Base-by-base conservation (phyloP, 1,139 yeast genomes). In the Debaryomyces sp. region DNA sequence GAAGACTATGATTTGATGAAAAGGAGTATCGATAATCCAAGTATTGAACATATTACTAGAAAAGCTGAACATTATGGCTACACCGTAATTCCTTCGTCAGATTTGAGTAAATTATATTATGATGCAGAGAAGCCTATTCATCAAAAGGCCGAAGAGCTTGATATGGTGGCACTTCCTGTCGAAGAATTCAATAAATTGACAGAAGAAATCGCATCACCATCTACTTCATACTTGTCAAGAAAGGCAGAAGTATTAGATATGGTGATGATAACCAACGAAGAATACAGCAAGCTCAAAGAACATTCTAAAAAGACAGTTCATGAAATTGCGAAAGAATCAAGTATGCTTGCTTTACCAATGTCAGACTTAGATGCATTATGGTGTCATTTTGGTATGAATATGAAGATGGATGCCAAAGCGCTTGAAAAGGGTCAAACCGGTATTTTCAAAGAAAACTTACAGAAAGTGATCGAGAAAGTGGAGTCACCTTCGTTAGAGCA, bases 401-500 rank as follows among this genome's bases (percentile, higher is more conserved):
- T 30, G 10, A 23, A 8, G 8, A 17, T 18, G 13, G 36, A 21
- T 2, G 17, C 18, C 3, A 21, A 21, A 6, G 9, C n/a, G 21
- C 15, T 18, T 6, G 8, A 13, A 7, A 18, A 33, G 12, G 27
- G 30, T 13, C 57, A 64, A 1, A 50, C 51, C 13, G 56, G 48
- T 29, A 44, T 61, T 10, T 41, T 58, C 3, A 51, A 51, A 40
- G 54, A 47, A 4, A 5, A 63, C 62, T 4, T 37, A 44, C 7
- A 54, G 51, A 30, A 45, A n/a, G 12, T 24, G 36, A 4, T 45
- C 21, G 38, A 42, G 37, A 34, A 40, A 7, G 42, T 49, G 6
- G 46, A 50, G 17, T 36, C 52, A 5, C 71, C 75, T n/a, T 48
- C 62, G 3, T 39, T 64, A n/a, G 66, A 63, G 0, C 66, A 62